A percentile compares a stretch with the other conserved stretches of the same genome.
Conservation (phyloP, 2,329 filamentous ascomycete genomes). For the Cladobotryum mycophilum region DNA sequence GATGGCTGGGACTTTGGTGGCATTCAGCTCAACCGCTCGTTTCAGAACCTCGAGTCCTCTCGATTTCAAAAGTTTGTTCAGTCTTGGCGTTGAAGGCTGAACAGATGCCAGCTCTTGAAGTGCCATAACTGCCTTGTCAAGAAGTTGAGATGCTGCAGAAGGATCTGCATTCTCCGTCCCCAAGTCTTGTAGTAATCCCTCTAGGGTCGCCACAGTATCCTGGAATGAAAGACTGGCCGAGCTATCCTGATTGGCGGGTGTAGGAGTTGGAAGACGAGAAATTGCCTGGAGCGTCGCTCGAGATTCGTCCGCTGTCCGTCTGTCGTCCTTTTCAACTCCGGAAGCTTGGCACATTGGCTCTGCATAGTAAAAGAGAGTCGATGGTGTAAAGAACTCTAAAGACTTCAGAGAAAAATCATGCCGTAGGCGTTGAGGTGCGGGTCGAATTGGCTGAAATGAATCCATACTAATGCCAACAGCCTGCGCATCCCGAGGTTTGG, state of each 20-base stretch:
- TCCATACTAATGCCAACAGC: too few species aligned
- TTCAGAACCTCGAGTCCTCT: slow-evolving; percentile 21
- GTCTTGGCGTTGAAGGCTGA: slow-evolving; percentile 10
- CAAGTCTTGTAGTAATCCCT: slow-evolving; percentile 9
- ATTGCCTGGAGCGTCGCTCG: not conserved
- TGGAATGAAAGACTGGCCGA: slow-evolving; percentile 1
- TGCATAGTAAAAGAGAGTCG: not conserved
- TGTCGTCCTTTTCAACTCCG: not conserved
- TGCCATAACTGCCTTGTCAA: slow-evolving; percentile 12
- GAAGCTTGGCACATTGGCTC: too few species aligned
- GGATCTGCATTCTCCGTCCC: not conserved
- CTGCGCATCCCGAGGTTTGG: not conserved
- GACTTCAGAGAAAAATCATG: not conserved
- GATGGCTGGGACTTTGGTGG: slow-evolving; percentile 15
- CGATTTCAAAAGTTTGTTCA: slow-evolving; percentile 11
- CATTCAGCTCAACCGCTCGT: slow-evolving; percentile 12
- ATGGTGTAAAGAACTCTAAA: not conserved
- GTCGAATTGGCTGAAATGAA: too few species aligned
- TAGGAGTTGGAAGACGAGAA: not conserved
- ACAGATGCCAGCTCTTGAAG: slow-evolving; percentile 16
- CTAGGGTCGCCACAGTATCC: slow-evolving; percentile 9
- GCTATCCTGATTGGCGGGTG: not conserved
- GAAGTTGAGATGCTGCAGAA: not conserved
- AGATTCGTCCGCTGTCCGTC: not conserved
- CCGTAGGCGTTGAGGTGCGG: not conserved